A percentile compares a stretch with the other conserved stretches of the same genome.
These are phyloP conservation scores for Murraya koenigii DNA, from an alignment of 345 rosid genomes.

Conservation along the genomic window DNA sequence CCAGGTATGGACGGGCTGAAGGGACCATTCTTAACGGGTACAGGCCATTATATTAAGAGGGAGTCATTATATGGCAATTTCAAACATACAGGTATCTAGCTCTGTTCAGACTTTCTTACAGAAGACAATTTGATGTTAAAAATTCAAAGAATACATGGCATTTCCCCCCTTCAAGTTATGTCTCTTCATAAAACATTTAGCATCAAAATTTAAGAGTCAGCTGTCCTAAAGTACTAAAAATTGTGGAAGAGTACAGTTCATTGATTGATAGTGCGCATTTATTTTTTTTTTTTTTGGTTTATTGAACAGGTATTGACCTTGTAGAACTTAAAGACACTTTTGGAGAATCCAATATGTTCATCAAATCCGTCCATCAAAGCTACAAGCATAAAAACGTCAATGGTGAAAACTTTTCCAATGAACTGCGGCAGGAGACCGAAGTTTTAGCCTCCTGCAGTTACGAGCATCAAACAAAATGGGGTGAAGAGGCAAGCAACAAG, in stretches of 20 bases:
- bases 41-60: constrained; percentile 12
- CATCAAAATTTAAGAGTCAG: too few species aligned
- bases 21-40: constrained; percentile 6
- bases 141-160: too few species aligned
- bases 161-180: too few species aligned
- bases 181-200: too few species aligned
- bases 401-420: neutral
- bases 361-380: constrained; percentile 15
- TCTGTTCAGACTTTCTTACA: neutral
- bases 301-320: constrained; percentile 17
- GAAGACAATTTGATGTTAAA: neutral
- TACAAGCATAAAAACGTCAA: neutral
- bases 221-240: too few species aligned
- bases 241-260: neutral
- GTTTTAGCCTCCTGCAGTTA: constrained; percentile 32
- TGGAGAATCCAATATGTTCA: constrained; percentile 34
- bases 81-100: neutral
- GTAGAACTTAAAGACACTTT: constrained; percentile 17
- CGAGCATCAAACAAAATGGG: constrained; percentile 40
- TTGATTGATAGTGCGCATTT: neutral
- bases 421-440: constrained; percentile 19
- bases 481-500: constrained; percentile 28
- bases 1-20: constrained; percentile 19
- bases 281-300: neutral
- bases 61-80: neutral